A percentile compares a stretch with the other conserved stretches of the same genome.
These are phyloP conservation scores for Physcomitrellopsis africana DNA, from an alignment of 225 moss, liverwort and hornwort genomes.

Conservation along the genomic window DNA sequence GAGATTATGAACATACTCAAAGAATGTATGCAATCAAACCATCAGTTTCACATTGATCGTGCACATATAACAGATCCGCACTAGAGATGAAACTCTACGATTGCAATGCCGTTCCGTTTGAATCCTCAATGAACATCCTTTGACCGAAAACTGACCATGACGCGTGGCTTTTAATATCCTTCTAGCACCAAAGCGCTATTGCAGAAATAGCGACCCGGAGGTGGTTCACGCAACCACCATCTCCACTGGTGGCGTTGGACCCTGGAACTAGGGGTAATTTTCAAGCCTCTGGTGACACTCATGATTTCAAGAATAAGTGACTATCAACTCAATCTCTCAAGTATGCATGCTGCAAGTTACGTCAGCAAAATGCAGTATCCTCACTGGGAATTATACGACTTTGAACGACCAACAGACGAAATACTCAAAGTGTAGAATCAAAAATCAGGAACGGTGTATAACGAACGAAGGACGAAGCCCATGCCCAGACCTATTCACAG, in stretches of 20 bases:
- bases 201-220: no score
- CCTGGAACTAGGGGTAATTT: background rate
- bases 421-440: slow-evolving; percentile 9
- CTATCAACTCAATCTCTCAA: slow-evolving; percentile 23
- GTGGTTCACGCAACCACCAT: slow-evolving; percentile 4
- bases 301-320: slow-evolving; percentile 3
- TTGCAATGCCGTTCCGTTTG: background rate
- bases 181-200: background rate
- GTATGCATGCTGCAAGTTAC: background rate
- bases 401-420: slow-evolving; percentile 14
- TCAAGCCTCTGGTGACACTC: slow-evolving; percentile 21
- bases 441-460: slow-evolving; percentile 24
- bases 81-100: slow-evolving; percentile 1
- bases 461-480: slow-evolving; percentile 45
- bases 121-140: slow-evolving; percentile 37
- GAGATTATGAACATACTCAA: background rate
- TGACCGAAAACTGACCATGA: slow-evolving; percentile 10
- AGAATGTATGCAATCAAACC: background rate
- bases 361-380: background rate
- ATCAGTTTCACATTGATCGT: background rate
- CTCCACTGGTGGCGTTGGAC: background rate
- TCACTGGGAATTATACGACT: background rate
- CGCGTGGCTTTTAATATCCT: slow-evolving; percentile 5
- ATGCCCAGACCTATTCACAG: slow-evolving; percentile 32
- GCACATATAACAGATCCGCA: background rate